Evolutionary conservation across 2,329 filamentous ascomycete species (phyloP), one percentile per base, ranked within the genome.

Genomic region (Aspergillus fumigatiaffinis): DNA sequence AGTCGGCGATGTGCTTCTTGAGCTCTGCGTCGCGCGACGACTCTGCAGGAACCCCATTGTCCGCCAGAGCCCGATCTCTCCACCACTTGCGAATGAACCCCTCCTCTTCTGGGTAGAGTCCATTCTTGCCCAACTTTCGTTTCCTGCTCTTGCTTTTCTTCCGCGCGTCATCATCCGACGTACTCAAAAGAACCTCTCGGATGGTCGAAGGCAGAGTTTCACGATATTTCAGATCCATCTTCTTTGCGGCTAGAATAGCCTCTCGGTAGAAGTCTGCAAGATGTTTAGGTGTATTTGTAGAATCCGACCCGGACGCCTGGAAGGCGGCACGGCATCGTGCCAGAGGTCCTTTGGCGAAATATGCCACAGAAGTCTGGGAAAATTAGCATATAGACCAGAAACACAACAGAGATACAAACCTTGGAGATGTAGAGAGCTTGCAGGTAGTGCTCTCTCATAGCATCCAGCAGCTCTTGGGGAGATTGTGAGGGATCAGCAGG

Each of bases 331-430:
- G 75, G 28, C 76, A 78, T 28, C 79, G 75, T 14, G 78, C 72
- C 52, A 81, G 66, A 17, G 79, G 78, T 4, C 79, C 79, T 68
- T 81, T 81, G 38, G 78, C 78, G 64, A 80, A 81, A 62, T 80
- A 81, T 54, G 79, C 79, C 54, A 81, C 67, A 28, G 78, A 79
- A n/a, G 77, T 75, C 71, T 79, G 57, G n/a, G 25, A 42, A 35
- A 56, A 56, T 69, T 20, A 68, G 61, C 42, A 35, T 54, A 41
- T 20, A 44, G n/a, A 8, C 25, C 23, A 25, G n/a, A 25, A 35
- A 35, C 41, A 47, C 20, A 8, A 25, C 23, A 6, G 14, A 41
- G 23, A 3, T 17, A 57, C 57, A 53, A 57, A 76, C 75, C 68
- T 77, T 77, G 32, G 76, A 77, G 4, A 75, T 65, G 54, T 78